Base-by-base conservation (phyloP, 495 filamentous ascomycete species). In the Elasticomyces elasticus region DNA sequence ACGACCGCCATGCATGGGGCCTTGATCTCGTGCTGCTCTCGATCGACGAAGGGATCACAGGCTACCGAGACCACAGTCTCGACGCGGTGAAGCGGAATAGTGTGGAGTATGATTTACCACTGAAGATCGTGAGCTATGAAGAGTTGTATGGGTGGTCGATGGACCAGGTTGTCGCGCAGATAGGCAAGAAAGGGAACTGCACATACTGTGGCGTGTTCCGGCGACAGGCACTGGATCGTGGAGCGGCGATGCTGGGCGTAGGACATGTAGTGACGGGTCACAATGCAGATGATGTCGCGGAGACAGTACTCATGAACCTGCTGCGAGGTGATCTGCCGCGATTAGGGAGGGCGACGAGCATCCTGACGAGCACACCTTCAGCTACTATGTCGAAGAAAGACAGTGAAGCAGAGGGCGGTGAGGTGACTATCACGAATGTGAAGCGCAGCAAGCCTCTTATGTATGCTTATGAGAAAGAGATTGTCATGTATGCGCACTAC, bases 111-210 rank as follows among this genome's bases (percentile, higher is more conserved):
- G 78, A 82, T 12, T 91, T 98, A 86, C 79, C 85, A 1, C 73
- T 98, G 28, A 84, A 84, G 61, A 92, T 98, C 43, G 80, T 98
- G 24, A 86, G 91, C 40, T 98, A 98, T 66, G 83, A 80, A 33
- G 91, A 97, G 66, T 75, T 98, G 4, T 98, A 97, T 67, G 92
- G 94, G 1, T 98, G 92, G 92, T 96, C 90, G 10, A 98, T 98
- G 92, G 92, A 98, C 67, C 86, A 96, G 61, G 92, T 98, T 12
- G 92, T 98, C 1, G 82, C 84, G 62, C 86, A 92, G 52, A 85
- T 97, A 47, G 94, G 94, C 24, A 96, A 96, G 69, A 96, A 95
- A 71, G 94, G 94, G 33, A 98, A 97, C 69, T 98, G 92, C 74
- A 98, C 92, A 27, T 97, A 97, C 67, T 98, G 92, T 64, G 92